Evolutionary conservation across 768 basidiomycete species (phyloP).

Genomic region (Trametopsis cervina): DNA sequence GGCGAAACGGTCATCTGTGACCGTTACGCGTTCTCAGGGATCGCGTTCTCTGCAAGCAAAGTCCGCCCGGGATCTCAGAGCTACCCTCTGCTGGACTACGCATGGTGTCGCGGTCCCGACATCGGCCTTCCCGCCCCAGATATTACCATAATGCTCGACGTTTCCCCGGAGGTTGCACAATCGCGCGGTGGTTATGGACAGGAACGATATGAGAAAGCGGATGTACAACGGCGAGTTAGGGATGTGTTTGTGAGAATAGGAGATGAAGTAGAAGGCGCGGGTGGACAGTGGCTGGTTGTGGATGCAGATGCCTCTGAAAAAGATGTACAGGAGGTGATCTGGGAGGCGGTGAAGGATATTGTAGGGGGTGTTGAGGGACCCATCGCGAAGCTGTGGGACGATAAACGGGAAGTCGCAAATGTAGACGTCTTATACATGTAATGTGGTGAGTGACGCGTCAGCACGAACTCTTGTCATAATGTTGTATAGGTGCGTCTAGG

Average conservation of each 20-base stretch:
- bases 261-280: conserved; percentile 35
- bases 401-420: conserved; percentile 15
- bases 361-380: conserved; percentile 32
- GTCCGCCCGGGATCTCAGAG: conserved; percentile 8
- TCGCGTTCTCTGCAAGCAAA: conserved; percentile 65
- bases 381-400: conserved; percentile 47
- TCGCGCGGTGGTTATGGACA: conserved; percentile 75
- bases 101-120: conserved; percentile 86
- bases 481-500: too few relatives aligned
- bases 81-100: conserved; percentile 45
- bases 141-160: conserved; percentile 79
- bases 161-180: conserved; percentile 62
- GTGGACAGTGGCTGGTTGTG: conserved; percentile 42
- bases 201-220: conserved; percentile 81
- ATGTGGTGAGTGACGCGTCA: too few relatives aligned
- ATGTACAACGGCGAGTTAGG: conserved; percentile 63
- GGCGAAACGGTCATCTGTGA: conserved; percentile 84
- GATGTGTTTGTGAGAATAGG: conserved; percentile 52
- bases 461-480: too few relatives aligned
- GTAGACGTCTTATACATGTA: conserved; percentile 13
- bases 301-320: conserved; percentile 50
- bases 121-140: conserved; percentile 86
- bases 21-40: conserved; percentile 94
- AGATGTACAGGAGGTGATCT: conserved; percentile 48
- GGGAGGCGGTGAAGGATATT: conserved; percentile 42